phyloP scores from a whole-genome alignment of 441 rosid genomes.

The Gossypium schwendimanii region DNA sequence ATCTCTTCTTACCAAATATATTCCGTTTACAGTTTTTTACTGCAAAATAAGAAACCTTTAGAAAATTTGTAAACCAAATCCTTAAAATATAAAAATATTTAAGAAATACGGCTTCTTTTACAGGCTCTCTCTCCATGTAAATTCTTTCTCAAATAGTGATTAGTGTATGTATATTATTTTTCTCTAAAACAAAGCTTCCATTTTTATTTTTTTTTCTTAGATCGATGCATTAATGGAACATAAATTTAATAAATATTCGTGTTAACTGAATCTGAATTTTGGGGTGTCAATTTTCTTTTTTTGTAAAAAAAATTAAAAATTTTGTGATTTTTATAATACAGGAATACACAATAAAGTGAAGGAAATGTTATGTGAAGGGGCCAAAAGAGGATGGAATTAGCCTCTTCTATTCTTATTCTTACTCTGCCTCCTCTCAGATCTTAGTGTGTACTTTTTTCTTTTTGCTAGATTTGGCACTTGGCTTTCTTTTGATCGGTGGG shows the following conservation, averaged over 20 bases:
- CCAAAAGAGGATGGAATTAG: slow-evolving; percentile 32
- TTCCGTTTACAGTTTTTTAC: neutral
- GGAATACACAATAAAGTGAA: slow-evolving; percentile 3
- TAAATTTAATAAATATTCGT: neutral
- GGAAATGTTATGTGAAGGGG: slow-evolving; percentile 12
- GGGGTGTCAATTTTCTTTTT: neutral
- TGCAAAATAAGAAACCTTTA: neutral
- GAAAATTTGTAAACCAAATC: neutral
- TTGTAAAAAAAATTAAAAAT: neutral
- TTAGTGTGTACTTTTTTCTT: slow-evolving; percentile 19
- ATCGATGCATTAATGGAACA: neutral
- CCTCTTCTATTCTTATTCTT: slow-evolving; percentile 34
- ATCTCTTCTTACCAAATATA: neutral
- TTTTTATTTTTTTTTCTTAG: neutral
- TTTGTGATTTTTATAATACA: neutral
- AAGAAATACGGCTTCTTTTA: neutral
- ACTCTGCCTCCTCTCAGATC: slow-evolving; percentile 46
- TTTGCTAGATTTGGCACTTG: slow-evolving; percentile 44
- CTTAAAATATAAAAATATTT: neutral
- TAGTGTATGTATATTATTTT: neutral
- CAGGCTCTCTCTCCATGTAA: neutral
- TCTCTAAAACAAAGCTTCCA: neutral
- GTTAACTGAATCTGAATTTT: slow-evolving; percentile 19
- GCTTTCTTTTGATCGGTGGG: slow-evolving; percentile 45
- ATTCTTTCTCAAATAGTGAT: neutral